Evolutionary conservation across 768 basidiomycete genomes (phyloP).

Genomic region (Agaricus subrufescens): DNA sequence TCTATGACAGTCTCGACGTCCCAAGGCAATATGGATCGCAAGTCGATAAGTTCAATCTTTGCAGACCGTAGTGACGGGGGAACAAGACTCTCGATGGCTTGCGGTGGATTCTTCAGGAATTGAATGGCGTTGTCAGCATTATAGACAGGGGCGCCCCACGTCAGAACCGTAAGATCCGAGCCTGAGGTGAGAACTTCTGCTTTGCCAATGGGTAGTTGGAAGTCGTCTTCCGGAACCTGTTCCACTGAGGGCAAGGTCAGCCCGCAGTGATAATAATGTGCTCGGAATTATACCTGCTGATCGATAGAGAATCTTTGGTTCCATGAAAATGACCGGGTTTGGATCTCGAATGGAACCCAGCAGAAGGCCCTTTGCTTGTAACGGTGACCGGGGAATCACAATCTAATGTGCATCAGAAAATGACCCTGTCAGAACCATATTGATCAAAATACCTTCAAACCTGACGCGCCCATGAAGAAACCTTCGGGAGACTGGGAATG

Average conservation of each 20-base stretch:
- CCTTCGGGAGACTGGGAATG: slow-evolving; percentile 96
- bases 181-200: slow-evolving; percentile 76
- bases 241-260: slow-evolving; percentile 49
- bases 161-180: slow-evolving; percentile 81
- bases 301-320: slow-evolving; percentile 90
- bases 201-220: slow-evolving; percentile 71
- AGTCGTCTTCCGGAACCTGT: slow-evolving; percentile 90
- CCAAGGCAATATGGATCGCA: slow-evolving; percentile 88
- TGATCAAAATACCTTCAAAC: slow-evolving; percentile 61
- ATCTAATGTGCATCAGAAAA: slow-evolving; percentile 34
- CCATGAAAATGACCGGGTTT: slow-evolving; percentile 94
- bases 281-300: slow-evolving; percentile 56
- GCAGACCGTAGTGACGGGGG: slow-evolving; percentile 62
- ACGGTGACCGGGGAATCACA: slow-evolving; percentile 91
- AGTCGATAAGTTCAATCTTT: slow-evolving; percentile 84
- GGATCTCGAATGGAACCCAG: slow-evolving; percentile 86
- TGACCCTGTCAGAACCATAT: neutral
- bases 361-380: slow-evolving; percentile 93
- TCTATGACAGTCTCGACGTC: slow-evolving; percentile 77
- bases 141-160: slow-evolving; percentile 94
- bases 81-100: slow-evolving; percentile 56
- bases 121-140: slow-evolving; percentile 82
- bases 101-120: slow-evolving; percentile 63
- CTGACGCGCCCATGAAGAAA: slow-evolving; percentile 88
- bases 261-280: neutral